Evolutionary conservation across 116 monocot genomes (phyloP).

Genomic region (Phalaenopsis hybrid): DNA sequence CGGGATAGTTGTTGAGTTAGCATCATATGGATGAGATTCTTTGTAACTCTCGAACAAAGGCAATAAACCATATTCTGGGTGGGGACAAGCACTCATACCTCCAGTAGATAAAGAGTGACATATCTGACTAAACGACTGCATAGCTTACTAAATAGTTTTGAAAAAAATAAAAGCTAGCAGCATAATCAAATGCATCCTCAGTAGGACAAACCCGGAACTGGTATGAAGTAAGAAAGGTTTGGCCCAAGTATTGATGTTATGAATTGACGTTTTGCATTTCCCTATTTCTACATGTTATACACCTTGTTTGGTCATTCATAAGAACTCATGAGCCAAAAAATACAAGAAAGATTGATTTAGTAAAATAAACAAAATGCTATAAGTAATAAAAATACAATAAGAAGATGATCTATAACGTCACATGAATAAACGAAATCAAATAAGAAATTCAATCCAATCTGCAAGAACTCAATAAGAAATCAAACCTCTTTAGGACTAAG

Average conservation of each 20-base stretch:
- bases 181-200: background rate
- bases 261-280: background rate
- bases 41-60: too few species aligned
- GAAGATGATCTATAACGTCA: background rate
- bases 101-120: too few species aligned
- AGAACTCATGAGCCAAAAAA: background rate
- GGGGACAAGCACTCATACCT: too few species aligned
- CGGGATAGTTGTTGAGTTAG: too few species aligned
- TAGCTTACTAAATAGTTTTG: background rate
- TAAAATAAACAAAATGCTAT: background rate
- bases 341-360: background rate
- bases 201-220: background rate
- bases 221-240: background rate
- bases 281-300: background rate
- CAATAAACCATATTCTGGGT: too few species aligned
- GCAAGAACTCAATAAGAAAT: background rate
- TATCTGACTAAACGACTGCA: background rate
- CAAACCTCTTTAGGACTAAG: slow-evolving; percentile 75
- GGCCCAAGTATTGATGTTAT: background rate
- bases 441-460: background rate
- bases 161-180: background rate
- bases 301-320: background rate
- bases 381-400: background rate
- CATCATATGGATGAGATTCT: too few species aligned
- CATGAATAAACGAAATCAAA: background rate